phyloP scores from a whole-genome alignment of 2,329 filamentous ascomycete genomes.

The Parafenestella ontariensis region DNA sequence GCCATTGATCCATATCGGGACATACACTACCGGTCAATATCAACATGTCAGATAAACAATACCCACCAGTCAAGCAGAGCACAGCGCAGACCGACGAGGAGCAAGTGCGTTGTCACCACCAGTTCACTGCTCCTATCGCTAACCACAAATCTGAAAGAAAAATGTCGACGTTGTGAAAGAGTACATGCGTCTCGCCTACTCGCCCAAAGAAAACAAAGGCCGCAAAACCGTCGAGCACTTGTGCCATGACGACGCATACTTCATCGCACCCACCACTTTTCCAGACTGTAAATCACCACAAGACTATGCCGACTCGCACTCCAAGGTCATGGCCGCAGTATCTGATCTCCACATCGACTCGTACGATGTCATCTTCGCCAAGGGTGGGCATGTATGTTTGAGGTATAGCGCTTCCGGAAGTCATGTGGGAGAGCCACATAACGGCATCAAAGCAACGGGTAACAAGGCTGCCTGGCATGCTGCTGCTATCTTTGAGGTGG shows the following conservation, averaged over 20 bases:
- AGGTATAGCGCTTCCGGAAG: constrained; percentile 49
- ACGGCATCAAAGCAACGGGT: constrained; percentile 44
- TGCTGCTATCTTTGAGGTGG: constrained; percentile 50
- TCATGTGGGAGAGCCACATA: constrained; percentile 46
- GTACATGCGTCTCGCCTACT: constrained; percentile 50
- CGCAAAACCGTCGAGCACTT: constrained; percentile 44
- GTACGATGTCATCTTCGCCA: constrained; percentile 48
- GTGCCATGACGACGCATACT: constrained; percentile 41
- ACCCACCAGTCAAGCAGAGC: constrained; percentile 13
- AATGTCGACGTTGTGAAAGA: constrained; percentile 47
- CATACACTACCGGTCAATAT: background rate
- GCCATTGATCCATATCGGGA: too few relatives aligned
- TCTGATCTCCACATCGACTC: constrained; percentile 46
- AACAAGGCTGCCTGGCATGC: constrained; percentile 47
- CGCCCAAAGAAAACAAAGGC: constrained; percentile 45
- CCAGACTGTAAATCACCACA: constrained; percentile 47
- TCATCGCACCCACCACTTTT: constrained; percentile 49
- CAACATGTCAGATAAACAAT: constrained; percentile 10
- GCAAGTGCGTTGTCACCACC: constrained; percentile 2
- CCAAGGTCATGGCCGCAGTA: constrained; percentile 46
- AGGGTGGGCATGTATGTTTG: constrained; percentile 45
- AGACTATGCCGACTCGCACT: constrained; percentile 49
- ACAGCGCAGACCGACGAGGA: constrained; percentile 12
- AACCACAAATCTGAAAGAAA: constrained; percentile 14
- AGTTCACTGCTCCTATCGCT: background rate